Base-by-base conservation (phyloP, 2,329 filamentous ascomycete genomes). In the Exserohilum turcica region DNA sequence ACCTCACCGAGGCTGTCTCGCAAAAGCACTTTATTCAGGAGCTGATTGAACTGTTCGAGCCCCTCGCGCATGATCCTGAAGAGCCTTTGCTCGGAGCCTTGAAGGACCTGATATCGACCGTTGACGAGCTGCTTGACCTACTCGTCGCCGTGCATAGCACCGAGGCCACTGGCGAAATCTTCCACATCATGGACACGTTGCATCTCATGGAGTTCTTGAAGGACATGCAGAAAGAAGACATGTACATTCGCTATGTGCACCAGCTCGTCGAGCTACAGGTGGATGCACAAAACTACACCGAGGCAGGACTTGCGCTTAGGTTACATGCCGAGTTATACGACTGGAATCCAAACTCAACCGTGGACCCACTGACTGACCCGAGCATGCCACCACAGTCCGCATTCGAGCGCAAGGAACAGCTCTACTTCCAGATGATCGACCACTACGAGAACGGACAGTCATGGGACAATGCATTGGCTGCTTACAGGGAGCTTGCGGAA, bases 161-260 rank as follows among this genome's bases (percentile, higher is more conserved):
- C 0, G 90, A 90, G 47, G 82, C 80, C 32, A 83, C 80, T 4
- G 88, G 86, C 38, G 91, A 96, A 68, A 87, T 90, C 1, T 88
- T 89, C 6, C 86, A 90, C 56, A 89, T 96, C 60, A 90, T 96
- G 74, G 92, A 97, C 73, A 91, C 91, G 0, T 78, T 97, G 45
- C 86, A 91, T 50, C 79, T 97, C 21, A 97, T 97, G 92, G 91
- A 97, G 64, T 97, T 97, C 76, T 82, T 97, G 64, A 89, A 92
- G 61, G 92, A 97, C 70, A 96, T 97, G 88, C 90, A 95, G 63
- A 96, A 96, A 69, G 92, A 96, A 72, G 92, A 97, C 67, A 96
- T 97, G 52, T 97, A 96, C 74, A 89, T 96, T 60, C 88, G 92
- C 60, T 97, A 97, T 67, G 92, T 97, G 12, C 93, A 97, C 70